Evolutionary conservation across 129 eudicot genomes (phyloP), one percentile per base, ranked within the genome.

Genomic region (Flaveria linearis): DNA sequence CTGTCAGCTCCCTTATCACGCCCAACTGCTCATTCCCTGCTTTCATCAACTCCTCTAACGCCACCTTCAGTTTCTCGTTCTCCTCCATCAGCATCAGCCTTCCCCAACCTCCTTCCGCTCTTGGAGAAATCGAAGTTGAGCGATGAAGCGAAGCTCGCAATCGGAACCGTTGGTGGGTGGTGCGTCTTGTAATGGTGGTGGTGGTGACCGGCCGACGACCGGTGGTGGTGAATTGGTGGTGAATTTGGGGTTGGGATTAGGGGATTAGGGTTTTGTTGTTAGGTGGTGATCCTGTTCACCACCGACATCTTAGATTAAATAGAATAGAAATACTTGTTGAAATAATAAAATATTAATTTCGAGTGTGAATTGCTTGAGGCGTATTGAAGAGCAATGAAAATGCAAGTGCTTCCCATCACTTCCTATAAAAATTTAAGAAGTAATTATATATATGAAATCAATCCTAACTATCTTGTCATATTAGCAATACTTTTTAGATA

Each of bases 351-450:
- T 30, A 20, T 14, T 47, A 49, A 60, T 10, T 20, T 82, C 9
- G 2, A 17, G 47, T 71, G 83, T 93, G 74, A 72, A 94, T 97
- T 96, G 93, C 56, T 84, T 86, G 60, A 94, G 92, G 52, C 80
- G 88, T 81, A 89, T 69, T 94, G 94, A 52, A 94, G 93, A 77
- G 99, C 97, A 82, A 94, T 78, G 82, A 91, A 94, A 56, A 80
- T 65, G 60, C 93, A 87, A 51, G 96, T 91, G 81, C 99, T 91
- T 80, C 99, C 99, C 51, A 82, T 51, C 76, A 89, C 84, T 82
- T 89, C 97, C 99, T 94, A 88, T 86, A 84, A 39, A 55, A 60
- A 62, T 6, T 12, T 11, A 14, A 60, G 28, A 25, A 60, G 17
- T 23, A 60, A 5, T 60, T n/a, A n/a, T 60, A 3, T 42, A 60